phyloP scores from a whole-genome alignment of 176 grass and related monocot species.

The Oryza glumipatula region DNA sequence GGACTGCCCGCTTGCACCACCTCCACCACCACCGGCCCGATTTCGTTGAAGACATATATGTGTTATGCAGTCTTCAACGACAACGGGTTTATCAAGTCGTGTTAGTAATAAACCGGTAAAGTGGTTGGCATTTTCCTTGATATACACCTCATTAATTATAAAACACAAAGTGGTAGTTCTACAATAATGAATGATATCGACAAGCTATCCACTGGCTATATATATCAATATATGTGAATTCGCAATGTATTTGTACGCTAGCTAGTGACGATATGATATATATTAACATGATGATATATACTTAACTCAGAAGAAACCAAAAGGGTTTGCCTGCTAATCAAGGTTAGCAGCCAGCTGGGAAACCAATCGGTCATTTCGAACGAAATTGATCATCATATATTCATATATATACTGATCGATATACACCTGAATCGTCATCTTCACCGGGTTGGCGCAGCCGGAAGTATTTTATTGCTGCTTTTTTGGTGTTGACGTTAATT shows the following conservation, averaged over 20 bases:
- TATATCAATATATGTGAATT: not conserved
- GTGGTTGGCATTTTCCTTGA: not conserved
- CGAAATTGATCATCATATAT: not conserved
- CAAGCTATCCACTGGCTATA: not conserved
- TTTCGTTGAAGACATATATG: too few relatives aligned
- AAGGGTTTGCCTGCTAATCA: not conserved
- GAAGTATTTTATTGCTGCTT: too few relatives aligned
- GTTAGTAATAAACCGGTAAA: too few relatives aligned
- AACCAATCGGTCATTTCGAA: not conserved
- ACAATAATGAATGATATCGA: not conserved
- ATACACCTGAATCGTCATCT: not conserved
- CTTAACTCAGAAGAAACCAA: conserved; percentile 25
- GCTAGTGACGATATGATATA: conserved; percentile 8
- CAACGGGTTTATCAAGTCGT: not conserved
- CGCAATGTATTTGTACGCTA: not conserved
- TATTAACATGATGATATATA: not conserved
- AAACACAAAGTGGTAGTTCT: not conserved
- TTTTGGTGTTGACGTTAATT: not conserved
- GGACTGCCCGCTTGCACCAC: too few relatives aligned
- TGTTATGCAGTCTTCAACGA: not conserved
- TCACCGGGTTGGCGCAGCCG: not conserved
- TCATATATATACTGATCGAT: too few relatives aligned
- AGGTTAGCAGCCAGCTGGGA: not conserved
- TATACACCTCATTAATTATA: not conserved
- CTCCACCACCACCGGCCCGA: too few relatives aligned